phyloP scores from a whole-genome alignment of 768 basidiomycete genomes.

The Kwoniella dejecticola region DNA sequence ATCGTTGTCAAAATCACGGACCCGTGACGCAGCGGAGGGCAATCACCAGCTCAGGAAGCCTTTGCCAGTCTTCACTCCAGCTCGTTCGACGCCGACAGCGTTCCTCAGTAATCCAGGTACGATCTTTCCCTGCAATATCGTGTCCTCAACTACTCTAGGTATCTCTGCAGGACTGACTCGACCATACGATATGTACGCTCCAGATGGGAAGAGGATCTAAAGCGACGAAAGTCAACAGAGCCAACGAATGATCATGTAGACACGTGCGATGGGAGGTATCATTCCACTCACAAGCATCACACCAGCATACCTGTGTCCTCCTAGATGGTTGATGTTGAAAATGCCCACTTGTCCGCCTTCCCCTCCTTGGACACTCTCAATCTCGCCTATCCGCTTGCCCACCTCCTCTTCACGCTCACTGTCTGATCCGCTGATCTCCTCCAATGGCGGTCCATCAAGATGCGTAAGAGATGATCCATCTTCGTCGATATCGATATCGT shows the following conservation, averaged over 20 bases:
- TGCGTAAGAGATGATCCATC: constrained; percentile 44
- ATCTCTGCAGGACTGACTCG: constrained; percentile 89
- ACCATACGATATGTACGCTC: constrained; percentile 88
- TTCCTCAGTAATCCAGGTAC: constrained; percentile 83
- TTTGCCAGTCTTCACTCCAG: constrained; percentile 9
- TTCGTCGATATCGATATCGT: constrained; percentile 46
- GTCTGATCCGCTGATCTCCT: constrained; percentile 62
- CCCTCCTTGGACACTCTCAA: constrained; percentile 63
- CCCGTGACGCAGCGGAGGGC: no score
- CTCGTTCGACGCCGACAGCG: constrained; percentile 68
- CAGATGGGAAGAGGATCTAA: constrained; percentile 83
- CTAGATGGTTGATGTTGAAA: constrained; percentile 82
- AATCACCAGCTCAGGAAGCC: constrained; percentile 24
- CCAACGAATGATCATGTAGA: constrained; percentile 1
- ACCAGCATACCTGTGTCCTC: constrained; percentile 90
- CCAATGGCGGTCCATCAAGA: constrained; percentile 63
- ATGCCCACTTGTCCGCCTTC: constrained; percentile 69
- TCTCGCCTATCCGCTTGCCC: constrained; percentile 59
- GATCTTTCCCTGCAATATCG: constrained; percentile 79
- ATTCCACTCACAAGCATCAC: constrained; percentile 78
- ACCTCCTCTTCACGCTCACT: constrained; percentile 65
- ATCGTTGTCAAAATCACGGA: no score
- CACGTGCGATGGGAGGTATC: background rate
- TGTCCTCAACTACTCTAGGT: constrained; percentile 63
- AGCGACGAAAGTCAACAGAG: background rate